Evolutionary conservation across 768 basidiomycete species (phyloP).

Genomic region (Suillus plorans): DNA sequence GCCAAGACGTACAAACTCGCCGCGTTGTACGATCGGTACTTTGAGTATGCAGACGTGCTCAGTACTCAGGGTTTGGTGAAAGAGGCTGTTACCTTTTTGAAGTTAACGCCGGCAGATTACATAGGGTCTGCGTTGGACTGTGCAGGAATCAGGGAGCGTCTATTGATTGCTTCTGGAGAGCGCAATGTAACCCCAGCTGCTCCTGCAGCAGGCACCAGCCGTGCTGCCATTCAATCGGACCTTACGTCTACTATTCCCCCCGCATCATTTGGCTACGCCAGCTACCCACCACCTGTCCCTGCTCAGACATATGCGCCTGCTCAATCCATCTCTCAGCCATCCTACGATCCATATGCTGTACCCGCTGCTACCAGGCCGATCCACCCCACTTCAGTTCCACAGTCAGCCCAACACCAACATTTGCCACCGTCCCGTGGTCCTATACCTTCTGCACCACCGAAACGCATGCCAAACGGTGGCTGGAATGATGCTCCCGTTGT

Average conservation of each 20-base stretch:
- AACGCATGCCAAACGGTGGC: conserved; percentile 69
- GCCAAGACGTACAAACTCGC: conserved; percentile 79
- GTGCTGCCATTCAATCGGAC: conserved; percentile 26
- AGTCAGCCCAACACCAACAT: conserved; percentile 39
- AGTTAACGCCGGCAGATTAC: conserved; percentile 78
- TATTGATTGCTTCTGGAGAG: conserved; percentile 40
- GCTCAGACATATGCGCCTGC: conserved; percentile 35
- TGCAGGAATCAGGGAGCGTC: conserved; percentile 44
- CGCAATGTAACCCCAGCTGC: conserved; percentile 8
- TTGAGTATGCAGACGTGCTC: conserved; percentile 93
- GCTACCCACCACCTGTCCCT: conserved; percentile 15
- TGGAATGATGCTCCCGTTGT: conserved; percentile 89
- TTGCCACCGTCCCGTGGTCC: conserved; percentile 45
- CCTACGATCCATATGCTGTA: not conserved
- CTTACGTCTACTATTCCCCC: conserved; percentile 13
- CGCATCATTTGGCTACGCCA: conserved; percentile 3
- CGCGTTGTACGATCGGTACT: conserved; percentile 86
- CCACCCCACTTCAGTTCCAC: conserved; percentile 27
- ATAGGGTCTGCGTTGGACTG: conserved; percentile 53
- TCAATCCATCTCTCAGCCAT: conserved; percentile 16
- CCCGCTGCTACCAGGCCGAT: conserved; percentile 26
- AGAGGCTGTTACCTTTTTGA: conserved; percentile 78
- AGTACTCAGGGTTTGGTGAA: conserved; percentile 87
- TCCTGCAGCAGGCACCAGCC: conserved; percentile 32
- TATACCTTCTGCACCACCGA: conserved; percentile 51